Evolutionary conservation across 2,329 filamentous ascomycete genomes (phyloP).

Genomic region (Colletotrichum musae): DNA sequence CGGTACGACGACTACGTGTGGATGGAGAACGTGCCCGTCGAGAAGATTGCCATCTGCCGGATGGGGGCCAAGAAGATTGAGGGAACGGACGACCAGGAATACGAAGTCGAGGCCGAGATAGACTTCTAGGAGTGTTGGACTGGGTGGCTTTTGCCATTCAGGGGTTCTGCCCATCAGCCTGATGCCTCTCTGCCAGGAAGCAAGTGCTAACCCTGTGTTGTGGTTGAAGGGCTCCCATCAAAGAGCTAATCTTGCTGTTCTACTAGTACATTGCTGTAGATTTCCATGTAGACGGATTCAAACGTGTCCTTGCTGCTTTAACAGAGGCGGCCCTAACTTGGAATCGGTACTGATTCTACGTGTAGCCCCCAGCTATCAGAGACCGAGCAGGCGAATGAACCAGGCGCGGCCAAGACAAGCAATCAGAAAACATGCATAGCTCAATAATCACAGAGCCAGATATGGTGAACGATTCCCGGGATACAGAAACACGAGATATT

Average conservation of each 20-base stretch:
- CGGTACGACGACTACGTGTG: conserved; percentile 77
- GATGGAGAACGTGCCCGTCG: conserved; percentile 77
- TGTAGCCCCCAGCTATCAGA: not conserved
- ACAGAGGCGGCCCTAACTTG: not conserved
- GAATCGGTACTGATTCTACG: not conserved
- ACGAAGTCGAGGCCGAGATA: conserved; percentile 68
- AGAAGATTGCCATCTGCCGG: conserved; percentile 82
- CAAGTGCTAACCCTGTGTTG: not conserved
- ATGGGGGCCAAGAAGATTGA: conserved; percentile 85
- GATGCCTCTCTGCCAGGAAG: not conserved
- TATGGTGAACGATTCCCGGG: too few species aligned
- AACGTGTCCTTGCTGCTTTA: too few species aligned
- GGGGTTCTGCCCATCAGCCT: too few species aligned
- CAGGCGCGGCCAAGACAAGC: not conserved
- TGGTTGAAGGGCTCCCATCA: not conserved
- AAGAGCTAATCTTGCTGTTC: not conserved
- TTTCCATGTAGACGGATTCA: not conserved
- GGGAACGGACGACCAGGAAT: conserved; percentile 66
- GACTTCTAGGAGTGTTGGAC: conserved; percentile 48
- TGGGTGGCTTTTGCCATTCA: not conserved
- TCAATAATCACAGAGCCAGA: not conserved
- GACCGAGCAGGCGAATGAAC: not conserved
- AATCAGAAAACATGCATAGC: not conserved
- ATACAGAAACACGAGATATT: not conserved
- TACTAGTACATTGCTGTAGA: not conserved